Percentiles rank a stretch among this genome's conserved stretches.
Evolutionary conservation across 768 basidiomycete genomes (phyloP).

Genomic region (Phlegmacium glaucopus): DNA sequence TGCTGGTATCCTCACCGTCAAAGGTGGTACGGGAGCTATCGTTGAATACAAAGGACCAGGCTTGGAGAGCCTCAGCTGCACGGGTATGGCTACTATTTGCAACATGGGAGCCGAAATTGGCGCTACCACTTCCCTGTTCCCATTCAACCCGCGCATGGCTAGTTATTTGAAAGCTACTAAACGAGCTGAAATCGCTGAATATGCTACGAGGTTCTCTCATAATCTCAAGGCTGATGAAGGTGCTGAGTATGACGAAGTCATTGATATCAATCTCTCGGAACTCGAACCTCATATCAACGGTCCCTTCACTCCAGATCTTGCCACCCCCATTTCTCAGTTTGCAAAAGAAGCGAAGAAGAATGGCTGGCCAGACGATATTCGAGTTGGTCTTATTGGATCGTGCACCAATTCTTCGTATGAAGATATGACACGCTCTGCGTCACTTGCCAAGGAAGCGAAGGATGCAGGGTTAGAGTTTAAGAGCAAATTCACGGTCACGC

Average conservation of each 20-base stretch:
- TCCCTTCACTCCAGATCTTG: constrained; percentile 99
- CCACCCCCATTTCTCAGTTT: constrained; percentile 97
- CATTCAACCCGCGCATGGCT: constrained; percentile 94
- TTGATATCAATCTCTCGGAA: constrained; percentile 95
- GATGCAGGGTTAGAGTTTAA: constrained; percentile 84
- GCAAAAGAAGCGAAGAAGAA: constrained; percentile 90
- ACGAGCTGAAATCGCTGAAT: constrained; percentile 81
- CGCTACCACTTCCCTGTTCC: constrained; percentile 98
- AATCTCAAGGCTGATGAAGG: constrained; percentile 86
- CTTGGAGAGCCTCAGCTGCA: constrained; percentile 94
- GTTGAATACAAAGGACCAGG: constrained; percentile 96
- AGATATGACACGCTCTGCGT: constrained; percentile 97
- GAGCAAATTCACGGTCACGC: constrained; percentile 97
- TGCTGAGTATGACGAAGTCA: constrained; percentile 90
- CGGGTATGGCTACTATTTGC: constrained; percentile 99
- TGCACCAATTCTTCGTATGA: constrained; percentile 99
- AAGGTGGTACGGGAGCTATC: constrained; percentile 98
- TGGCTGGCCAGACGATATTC: constrained; percentile 94
- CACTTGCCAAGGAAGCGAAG: constrained; percentile 86
- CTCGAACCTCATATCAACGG: constrained; percentile 99
- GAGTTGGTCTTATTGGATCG: constrained; percentile 96
- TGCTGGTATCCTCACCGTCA: constrained; percentile 97
- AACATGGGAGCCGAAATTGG: constrained; percentile 99
- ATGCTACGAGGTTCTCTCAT: constrained; percentile 85
- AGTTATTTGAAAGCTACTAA: constrained; percentile 95